Percentiles rank a stretch among this genome's conserved stretches.
Evolutionary conservation across 805 yeast species (phyloP).

Genomic region (Pachysolen tannophilus): DNA sequence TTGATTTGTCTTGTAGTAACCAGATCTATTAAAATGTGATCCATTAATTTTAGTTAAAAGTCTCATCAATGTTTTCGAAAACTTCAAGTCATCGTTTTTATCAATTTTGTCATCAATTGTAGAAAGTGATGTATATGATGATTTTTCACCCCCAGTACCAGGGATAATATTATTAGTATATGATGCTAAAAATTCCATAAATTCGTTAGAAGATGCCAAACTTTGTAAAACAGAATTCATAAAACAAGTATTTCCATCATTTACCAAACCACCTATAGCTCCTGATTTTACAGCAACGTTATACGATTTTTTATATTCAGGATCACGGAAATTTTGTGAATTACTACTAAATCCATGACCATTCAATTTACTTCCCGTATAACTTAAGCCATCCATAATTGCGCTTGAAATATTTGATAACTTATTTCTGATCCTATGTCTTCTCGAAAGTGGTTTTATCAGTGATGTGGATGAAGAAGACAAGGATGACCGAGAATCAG

Average conservation of each 20-base stretch:
- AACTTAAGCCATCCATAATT: slow-evolving; percentile 13
- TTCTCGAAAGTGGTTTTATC: too few relatives aligned
- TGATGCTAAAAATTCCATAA: slow-evolving; percentile 46
- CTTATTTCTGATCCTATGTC: slow-evolving; percentile 21
- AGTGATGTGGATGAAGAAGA: too few relatives aligned
- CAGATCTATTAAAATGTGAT: slow-evolving; percentile 42
- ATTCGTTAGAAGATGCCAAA: slow-evolving; percentile 62
- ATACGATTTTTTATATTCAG: slow-evolving; percentile 12
- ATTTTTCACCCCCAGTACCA: slow-evolving; percentile 14
- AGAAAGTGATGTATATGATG: too few relatives aligned
- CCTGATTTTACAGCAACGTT: slow-evolving; percentile 47
- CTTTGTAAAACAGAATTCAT: slow-evolving; percentile 88
- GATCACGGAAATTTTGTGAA: slow-evolving; percentile 12
- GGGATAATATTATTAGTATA: slow-evolving; percentile 19
- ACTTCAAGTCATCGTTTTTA: slow-evolving; percentile 21
- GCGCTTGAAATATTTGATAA: slow-evolving; percentile 24
- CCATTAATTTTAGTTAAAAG: slow-evolving; percentile 49
- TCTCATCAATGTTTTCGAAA: slow-evolving; percentile 45
- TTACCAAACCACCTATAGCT: slow-evolving; percentile 79
- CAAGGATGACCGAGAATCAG: too few relatives aligned
- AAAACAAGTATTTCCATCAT: slow-evolving; percentile 92
- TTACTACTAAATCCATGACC: slow-evolving; percentile 10
- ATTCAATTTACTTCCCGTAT: slow-evolving; percentile 15
- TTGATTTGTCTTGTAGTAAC: slow-evolving; percentile 53
- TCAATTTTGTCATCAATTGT: slow-evolving; percentile 6